These are phyloP conservation scores for Ceratocystis lukuohia DNA, from an alignment of 2,329 filamentous ascomycete species.

Conservation along the genomic window DNA sequence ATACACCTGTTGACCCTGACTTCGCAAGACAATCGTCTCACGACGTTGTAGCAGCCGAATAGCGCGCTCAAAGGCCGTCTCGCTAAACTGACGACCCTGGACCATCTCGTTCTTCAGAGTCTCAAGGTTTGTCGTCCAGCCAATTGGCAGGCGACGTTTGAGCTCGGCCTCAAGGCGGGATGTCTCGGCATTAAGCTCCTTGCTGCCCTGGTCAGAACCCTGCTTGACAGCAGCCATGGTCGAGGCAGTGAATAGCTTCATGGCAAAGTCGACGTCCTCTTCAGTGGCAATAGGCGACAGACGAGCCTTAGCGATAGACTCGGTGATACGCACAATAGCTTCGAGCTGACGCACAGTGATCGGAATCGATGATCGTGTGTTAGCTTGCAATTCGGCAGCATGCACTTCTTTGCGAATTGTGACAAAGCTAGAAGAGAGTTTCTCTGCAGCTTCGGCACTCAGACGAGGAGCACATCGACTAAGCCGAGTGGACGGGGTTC, in stretches of 20 bases:
- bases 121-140: conserved; percentile 84
- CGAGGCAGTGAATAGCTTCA: conserved; percentile 85
- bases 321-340: conserved; percentile 92
- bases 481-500: not conserved
- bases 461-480: conserved; percentile 86
- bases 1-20: conserved; percentile 63
- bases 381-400: conserved; percentile 76
- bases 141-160: conserved; percentile 74
- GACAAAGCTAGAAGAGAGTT: conserved; percentile 93
- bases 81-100: conserved; percentile 77
- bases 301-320: conserved; percentile 83
- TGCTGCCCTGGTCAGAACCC: conserved; percentile 67
- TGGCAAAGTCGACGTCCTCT: conserved; percentile 90
- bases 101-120: conserved; percentile 84
- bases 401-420: conserved; percentile 91
- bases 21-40: conserved; percentile 72
- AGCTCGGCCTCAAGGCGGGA: conserved; percentile 79
- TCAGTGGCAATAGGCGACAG: conserved; percentile 79
- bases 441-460: conserved; percentile 81
- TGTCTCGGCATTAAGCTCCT: conserved; percentile 84
- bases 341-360: conserved; percentile 97
- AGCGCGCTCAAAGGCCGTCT: conserved; percentile 72
- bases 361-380: conserved; percentile 81
- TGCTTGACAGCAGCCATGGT: conserved; percentile 98
- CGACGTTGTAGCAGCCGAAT: conserved; percentile 74